Evolutionary conservation across 192 early-diverging fungal genomes (phyloP), one percentile per base, ranked within the genome.

Genomic region (Lobosporangium transversale): DNA sequence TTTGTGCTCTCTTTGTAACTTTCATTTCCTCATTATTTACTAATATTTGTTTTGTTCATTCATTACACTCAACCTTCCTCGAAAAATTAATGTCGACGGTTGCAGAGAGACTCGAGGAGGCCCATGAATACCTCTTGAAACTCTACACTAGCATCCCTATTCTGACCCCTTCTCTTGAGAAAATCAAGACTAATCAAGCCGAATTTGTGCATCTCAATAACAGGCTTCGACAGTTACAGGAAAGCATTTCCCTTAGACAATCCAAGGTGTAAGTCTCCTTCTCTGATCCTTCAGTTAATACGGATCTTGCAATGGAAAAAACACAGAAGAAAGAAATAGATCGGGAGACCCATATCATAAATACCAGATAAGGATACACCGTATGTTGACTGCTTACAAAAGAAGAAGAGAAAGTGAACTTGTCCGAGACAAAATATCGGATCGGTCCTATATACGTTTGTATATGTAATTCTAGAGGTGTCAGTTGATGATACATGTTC

Each of bases 101-200:
- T 33, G 50, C 62, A 6, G 18, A 56, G 35, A 58, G 71, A 66
- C 71, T 75, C 20, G 37, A 51, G 58, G 71, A 66, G 71, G 62
- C 63, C 21, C 71, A 75, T 30, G 63, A 66, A 51, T 48, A 53
- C 5, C 71, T 75, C 63, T 66, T 75, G 63, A 44, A 61, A 43
- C 61, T 75, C 3, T 75, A 75, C 24, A 53, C 63, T 27, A 60
- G 58, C 32, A 75, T 75, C 36, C 71, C 71, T 24, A 50, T 66
- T 31, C 52, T 75, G 2, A 75, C 62, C 5, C 71, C 71, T 24
- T 66, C 63, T 52, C 71, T 75, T 9, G 71, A 75, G 23, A 47
- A 37, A n/a, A 75, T 75, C 57, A 75, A 75, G 54, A 48, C 58
- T n/a, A 75, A 75, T 45, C 71, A 75, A 15, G 51, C 58, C 21